Conservation (phyloP, 768 basidiomycete species). For the Lentinula lateritia region DNA sequence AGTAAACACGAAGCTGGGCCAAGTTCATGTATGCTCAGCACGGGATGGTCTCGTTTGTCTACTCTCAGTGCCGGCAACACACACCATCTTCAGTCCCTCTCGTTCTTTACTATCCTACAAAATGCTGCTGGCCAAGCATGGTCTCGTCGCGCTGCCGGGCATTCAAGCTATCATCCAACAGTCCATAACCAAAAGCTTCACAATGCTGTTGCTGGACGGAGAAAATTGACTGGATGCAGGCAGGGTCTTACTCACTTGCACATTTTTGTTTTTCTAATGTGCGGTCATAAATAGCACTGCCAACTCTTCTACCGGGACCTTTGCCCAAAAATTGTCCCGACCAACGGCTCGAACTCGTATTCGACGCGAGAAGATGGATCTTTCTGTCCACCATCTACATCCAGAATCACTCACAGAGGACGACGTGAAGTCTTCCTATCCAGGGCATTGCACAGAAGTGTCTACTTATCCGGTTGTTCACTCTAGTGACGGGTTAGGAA, state of each 20-base stretch:
- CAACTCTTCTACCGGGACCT: neutral
- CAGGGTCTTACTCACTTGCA: neutral
- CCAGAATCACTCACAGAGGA: slow-evolving; percentile 17
- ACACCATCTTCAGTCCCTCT: neutral
- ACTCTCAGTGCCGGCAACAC: neutral
- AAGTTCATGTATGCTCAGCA: slow-evolving; percentile 42
- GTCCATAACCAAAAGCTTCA: neutral
- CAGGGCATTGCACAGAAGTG: slow-evolving; percentile 13
- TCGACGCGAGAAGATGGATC: neutral
- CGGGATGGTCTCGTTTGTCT: slow-evolving; percentile 9
- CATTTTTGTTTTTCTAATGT: neutral
- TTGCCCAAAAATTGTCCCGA: neutral
- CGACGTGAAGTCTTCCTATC: slow-evolving; percentile 21
- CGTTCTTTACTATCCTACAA: slow-evolving; percentile 18
- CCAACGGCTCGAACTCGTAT: neutral
- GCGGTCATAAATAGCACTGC: neutral
- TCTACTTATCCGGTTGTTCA: neutral
- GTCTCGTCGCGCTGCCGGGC: slow-evolving; percentile 38
- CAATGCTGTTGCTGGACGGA: neutral
- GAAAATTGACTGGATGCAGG: slow-evolving; percentile 18
- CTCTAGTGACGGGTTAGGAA: neutral
- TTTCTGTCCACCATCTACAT: slow-evolving; percentile 11
- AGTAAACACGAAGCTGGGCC: neutral
- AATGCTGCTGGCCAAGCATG: slow-evolving; percentile 8
- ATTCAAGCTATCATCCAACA: slow-evolving; percentile 11